Conservation (phyloP, 83 land plant species). For the Larix sibirica region DNA sequence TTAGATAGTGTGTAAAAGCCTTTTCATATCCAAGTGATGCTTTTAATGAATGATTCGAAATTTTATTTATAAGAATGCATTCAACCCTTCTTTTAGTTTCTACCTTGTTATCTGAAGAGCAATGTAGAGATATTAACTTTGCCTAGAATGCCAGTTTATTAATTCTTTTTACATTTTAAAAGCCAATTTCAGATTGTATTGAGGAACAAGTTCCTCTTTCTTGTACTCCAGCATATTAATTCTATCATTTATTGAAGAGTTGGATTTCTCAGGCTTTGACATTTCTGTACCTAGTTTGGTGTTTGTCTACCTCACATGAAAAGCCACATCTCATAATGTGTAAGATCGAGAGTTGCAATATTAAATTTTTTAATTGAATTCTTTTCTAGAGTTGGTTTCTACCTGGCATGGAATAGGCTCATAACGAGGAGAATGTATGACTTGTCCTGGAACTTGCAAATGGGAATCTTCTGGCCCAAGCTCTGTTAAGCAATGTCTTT, state of each 20-base stretch:
- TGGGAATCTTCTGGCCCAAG: no score
- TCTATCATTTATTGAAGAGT: background rate
- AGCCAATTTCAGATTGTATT: background rate
- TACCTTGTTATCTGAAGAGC: background rate
- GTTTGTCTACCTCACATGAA: no score
- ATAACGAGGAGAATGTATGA: no score
- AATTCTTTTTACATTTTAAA: background rate
- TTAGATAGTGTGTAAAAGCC: conserved; percentile 4
- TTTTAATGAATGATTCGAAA: conserved; percentile 4
- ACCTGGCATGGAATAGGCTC: no score
- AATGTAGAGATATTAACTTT: background rate
- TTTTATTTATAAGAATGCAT: background rate
- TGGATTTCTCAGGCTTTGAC: no score
- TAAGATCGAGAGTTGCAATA: no score
- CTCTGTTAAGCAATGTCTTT: no score
- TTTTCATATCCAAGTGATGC: background rate
- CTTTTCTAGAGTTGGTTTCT: no score
- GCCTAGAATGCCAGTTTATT: background rate
- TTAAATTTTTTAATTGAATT: no score
- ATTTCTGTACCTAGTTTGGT: no score
- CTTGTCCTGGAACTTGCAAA: no score
- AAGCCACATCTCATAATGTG: no score
- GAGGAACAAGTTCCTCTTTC: conserved; percentile 3
- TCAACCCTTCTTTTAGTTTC: background rate
- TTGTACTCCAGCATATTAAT: background rate